A percentile compares a stretch with the other conserved stretches of the same genome.
Conservation (phyloP, 129 eudicot genomes). For the Daucus carota region DNA sequence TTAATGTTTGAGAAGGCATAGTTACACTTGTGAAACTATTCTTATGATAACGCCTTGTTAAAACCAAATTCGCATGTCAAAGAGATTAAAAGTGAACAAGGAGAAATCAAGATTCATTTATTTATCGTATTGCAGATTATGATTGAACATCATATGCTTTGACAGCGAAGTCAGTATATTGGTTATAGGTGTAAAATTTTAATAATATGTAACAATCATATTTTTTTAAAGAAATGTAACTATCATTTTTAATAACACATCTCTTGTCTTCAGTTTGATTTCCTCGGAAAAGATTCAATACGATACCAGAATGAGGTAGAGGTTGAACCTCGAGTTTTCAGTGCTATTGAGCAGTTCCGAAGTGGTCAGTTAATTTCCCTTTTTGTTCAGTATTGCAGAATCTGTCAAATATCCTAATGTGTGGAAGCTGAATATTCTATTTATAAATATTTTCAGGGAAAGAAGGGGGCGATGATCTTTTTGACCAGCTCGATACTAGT, state of each 20-base stretch:
- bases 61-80: background rate
- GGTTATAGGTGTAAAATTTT: background rate
- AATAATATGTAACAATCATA: background rate
- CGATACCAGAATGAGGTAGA: conserved; percentile 79
- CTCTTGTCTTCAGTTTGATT: conserved; percentile 64
- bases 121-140: background rate
- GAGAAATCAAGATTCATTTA: background rate
- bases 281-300: conserved; percentile 98
- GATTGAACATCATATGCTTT: background rate
- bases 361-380: conserved; percentile 40
- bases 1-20: background rate
- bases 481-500: conserved; percentile 86
- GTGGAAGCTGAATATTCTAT: conserved; percentile 11
- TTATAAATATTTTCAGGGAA: conserved; percentile 37
- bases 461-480: conserved; percentile 65
- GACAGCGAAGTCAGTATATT: background rate
- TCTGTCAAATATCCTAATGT: background rate
- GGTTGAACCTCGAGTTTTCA: conserved; percentile 74
- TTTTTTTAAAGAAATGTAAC: background rate
- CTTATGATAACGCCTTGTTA: background rate
- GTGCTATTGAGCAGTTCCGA: conserved; percentile 79
- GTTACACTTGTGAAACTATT: background rate
- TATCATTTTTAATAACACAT: background rate
- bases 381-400: background rate
- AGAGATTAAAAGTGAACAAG: background rate